Base-by-base conservation (phyloP, 2,329 filamentous ascomycete genomes). In the Botrytis pseudocinerea region DNA sequence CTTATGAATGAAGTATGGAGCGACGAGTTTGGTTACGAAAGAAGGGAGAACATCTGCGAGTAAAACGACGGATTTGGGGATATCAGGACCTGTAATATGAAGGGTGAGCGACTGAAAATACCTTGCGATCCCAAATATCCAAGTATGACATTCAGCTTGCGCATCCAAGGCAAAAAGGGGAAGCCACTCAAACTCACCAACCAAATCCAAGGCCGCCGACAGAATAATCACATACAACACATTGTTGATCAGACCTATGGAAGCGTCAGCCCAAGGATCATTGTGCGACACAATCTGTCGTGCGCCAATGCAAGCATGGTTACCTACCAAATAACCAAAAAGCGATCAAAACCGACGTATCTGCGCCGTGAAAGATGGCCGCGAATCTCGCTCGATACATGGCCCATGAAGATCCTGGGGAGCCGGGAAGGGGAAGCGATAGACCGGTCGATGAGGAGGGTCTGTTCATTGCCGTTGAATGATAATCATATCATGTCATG, bases 141-240 rank as follows among this genome's bases (percentile, higher is more conserved):
- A 22, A 35, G 38, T 42, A 25, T 20, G 5, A 14, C 28, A n/a
- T 20, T 2, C 48, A n/a, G 61, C 5, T 18, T 54, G 46, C 38
- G 18, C 35, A 20, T 54, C 25, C 22, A 14, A 61, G 14, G 3
- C 12, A 7, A 62, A 61, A n/a, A 46, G 54, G 51, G 38, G 28
- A 46, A 70, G 38, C 20, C 38, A 28, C 61, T 16, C 65, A 38
- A 62, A 66, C 70, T 10, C 66, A 66, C 70, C 95, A 78, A 98
- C 96, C 75, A 99, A 92, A 80, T 99, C 96, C 79, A 98, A 92
- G 5, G 96, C 96, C 51, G 96, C 93, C 44, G 94, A 97, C 79
- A 99, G 92, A 81, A 98, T 96, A 82, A 98, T 93, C 72, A 98
- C 95, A 83, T 98, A 98, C 83, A 98, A 92, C 78, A 98, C 93